A percentile compares a stretch with the other conserved stretches of the same genome.
Conservation (phyloP, 2,329 filamentous ascomycete species). For the Trichothecium sympodiale region DNA sequence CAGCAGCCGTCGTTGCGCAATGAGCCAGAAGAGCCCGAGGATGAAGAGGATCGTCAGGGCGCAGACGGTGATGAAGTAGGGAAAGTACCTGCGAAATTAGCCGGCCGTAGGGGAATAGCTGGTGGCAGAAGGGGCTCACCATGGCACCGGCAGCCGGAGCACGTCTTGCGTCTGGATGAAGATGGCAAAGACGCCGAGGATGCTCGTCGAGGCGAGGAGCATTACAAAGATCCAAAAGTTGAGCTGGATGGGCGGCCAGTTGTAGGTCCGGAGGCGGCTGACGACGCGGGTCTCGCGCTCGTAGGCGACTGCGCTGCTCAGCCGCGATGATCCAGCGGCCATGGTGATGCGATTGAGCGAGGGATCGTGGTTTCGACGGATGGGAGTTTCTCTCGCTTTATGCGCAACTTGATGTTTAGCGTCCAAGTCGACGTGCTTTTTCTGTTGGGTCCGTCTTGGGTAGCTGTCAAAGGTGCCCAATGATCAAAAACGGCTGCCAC, state of each 20-base stretch:
- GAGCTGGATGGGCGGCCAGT: constrained; percentile 57
- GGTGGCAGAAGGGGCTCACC: constrained; percentile 29
- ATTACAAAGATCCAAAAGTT: constrained; percentile 59
- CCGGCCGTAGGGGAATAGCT: too few species aligned
- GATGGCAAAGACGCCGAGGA: constrained; percentile 49
- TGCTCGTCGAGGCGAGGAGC: constrained; percentile 44
- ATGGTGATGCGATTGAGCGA: too few species aligned
- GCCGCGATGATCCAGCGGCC: constrained; percentile 15
- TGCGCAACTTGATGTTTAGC: too few species aligned
- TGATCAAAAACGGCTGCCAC: too few species aligned
- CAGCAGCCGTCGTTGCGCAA: constrained; percentile 48
- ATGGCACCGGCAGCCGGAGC: constrained; percentile 44
- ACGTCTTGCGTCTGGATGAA: constrained; percentile 50
- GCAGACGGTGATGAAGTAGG: constrained; percentile 51
- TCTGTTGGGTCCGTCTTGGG: too few species aligned
- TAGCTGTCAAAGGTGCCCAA: too few species aligned
- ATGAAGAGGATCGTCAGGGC: constrained; percentile 57
- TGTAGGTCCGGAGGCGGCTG: constrained; percentile 45
- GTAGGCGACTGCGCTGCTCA: constrained; percentile 30
- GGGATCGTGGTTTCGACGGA: too few species aligned
- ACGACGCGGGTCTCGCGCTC: constrained; percentile 20
- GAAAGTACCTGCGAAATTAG: constrained; percentile 45
- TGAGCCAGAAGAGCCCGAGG: constrained; percentile 50
- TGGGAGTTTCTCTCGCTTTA: too few species aligned
- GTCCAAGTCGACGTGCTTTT: too few species aligned